Conservation (phyloP, 1,139 yeast species). For the Pichia sp. region DNA sequence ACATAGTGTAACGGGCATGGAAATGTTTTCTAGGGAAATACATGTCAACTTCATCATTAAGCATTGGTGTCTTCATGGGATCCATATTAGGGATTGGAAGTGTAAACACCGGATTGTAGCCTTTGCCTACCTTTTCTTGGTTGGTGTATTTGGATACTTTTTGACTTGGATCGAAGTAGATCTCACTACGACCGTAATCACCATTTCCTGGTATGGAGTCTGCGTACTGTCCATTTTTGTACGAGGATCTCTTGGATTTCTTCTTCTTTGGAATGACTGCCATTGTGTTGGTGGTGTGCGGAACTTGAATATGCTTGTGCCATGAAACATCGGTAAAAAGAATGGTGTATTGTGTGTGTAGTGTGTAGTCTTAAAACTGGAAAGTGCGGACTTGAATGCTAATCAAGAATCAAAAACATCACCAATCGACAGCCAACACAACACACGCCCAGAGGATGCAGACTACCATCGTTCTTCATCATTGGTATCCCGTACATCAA, state of each 20-base stretch:
- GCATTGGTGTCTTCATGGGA: conserved; percentile 19
- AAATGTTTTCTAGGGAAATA: conserved; percentile 52
- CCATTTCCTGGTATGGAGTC: neutral
- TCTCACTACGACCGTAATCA: neutral
- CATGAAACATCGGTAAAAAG: too few relatives aligned
- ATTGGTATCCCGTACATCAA: too few relatives aligned
- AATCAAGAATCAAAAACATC: neutral
- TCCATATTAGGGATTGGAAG: conserved; percentile 21
- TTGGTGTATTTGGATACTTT: conserved; percentile 10
- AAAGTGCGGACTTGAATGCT: neutral
- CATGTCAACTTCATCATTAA: conserved; percentile 61
- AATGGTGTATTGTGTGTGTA: neutral
- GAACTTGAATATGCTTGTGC: too few relatives aligned
- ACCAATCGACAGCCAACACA: too few relatives aligned
- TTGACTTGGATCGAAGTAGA: neutral
- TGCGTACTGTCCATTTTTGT: conserved; percentile 2
- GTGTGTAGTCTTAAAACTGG: neutral
- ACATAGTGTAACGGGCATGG: conserved; percentile 39
- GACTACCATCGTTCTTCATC: too few relatives aligned
- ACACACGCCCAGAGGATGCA: too few relatives aligned
- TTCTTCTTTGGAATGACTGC: conserved; percentile 2
- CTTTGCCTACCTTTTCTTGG: conserved; percentile 13
- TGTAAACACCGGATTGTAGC: conserved; percentile 18
- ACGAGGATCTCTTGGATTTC: conserved; percentile 3
- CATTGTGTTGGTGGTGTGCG: conserved; percentile 1